These are phyloP conservation scores for Penicillium digitatum DNA, from an alignment of 2,329 filamentous ascomycete species.

Conservation along the genomic window DNA sequence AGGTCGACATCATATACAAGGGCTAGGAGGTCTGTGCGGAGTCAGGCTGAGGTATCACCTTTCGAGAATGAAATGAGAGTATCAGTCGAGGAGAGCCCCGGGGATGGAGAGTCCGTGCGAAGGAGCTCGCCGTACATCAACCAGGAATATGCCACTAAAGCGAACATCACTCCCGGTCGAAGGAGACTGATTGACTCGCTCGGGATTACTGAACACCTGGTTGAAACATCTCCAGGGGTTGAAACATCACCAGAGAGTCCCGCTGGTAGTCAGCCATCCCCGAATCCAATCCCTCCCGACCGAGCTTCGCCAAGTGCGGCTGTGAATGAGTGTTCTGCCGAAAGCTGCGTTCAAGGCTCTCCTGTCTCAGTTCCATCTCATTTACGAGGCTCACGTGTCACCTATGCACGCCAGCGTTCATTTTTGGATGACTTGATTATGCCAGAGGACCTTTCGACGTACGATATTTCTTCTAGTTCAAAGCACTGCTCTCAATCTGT, in stretches of 20 bases:
- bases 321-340: constrained; percentile 1
- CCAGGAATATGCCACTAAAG: background rate
- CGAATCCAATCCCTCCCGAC: constrained; percentile 2
- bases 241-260: constrained; percentile 9
- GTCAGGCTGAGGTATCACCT: background rate
- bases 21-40: background rate
- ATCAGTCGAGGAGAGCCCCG: background rate
- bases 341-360: constrained; percentile 10
- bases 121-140: background rate
- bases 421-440: constrained; percentile 52
- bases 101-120: background rate
- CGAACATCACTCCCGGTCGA: constrained; percentile 23
- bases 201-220: constrained; percentile 14
- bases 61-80: background rate
- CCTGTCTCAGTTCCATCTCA: constrained; percentile 19
- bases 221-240: constrained; percentile 5
- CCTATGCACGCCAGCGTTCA: constrained; percentile 58
- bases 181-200: constrained; percentile 37
- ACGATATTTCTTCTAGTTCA: constrained; percentile 2
- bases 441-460: constrained; percentile 10
- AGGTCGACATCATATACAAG: background rate
- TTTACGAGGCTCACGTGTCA: constrained; percentile 46
- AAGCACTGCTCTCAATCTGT: constrained; percentile 1
- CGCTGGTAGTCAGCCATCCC: constrained; percentile 10
- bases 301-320: constrained; percentile 6